Base-by-base conservation (phyloP, 2,329 filamentous ascomycete species). In the Fusarium pseudonygamai region DNA sequence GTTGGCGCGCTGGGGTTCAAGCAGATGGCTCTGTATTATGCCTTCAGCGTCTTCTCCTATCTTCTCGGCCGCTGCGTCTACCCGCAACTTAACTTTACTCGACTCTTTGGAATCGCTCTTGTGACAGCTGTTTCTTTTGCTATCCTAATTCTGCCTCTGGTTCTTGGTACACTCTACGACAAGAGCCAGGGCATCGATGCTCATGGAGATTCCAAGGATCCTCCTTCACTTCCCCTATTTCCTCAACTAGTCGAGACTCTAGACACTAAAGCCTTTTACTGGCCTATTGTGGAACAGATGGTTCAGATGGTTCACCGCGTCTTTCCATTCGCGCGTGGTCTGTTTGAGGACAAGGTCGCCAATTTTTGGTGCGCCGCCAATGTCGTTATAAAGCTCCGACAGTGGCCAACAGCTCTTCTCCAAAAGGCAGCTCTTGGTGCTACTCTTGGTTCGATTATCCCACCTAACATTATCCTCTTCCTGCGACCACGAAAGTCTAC, bases 21-120 rank as follows among this genome's bases (percentile, higher is more conserved):
- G 86, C 96, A 99, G 82, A 99, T 99, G 97, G 96, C 96, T 2
- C 87, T 99, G 22, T 99, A 98, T 84, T 99, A 98, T 82, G 95
- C 97, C 7, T 95, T 97, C 20, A 92, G 92, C 26, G 92, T 98
- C 64, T 98, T 98, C 81, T 93, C 94, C 37, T 99, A 95, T 79
- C 90, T 99, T 5, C 86, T 98, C 2, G 96, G 96, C 14, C 91
- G 92, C 78, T 98, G 95, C 79, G 77, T 97, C n/a, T 92, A 91
- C 72, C 95, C 95, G 2, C 86, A 87, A 16, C 83, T 95, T 77
- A 91, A 92, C 63, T 77, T 91, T 5, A 80, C 87, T 1, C 90
- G 94, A 7, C 89, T 98, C 30, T 74, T 96, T 9, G 89, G 89
- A 13, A 96, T 98, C 71, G 91, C 93, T 1, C 80, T 94, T 30